Evolutionary conservation across 2,329 filamentous ascomycete genomes (phyloP), one percentile per base, ranked within the genome.

Genomic region (Ascochyta rabiei): DNA sequence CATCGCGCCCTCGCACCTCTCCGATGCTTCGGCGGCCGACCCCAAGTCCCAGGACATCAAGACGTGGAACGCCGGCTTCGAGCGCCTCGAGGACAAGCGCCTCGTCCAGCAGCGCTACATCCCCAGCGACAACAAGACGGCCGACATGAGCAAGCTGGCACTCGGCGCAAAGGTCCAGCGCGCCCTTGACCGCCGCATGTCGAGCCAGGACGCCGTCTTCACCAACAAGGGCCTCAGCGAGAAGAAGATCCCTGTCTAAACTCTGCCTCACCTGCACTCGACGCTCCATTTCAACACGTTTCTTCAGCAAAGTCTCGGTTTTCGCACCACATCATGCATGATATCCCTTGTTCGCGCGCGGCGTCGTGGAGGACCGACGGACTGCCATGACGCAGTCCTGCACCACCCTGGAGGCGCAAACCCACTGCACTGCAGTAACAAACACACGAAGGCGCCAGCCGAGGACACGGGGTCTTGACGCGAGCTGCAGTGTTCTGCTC

Each of bases 151-250:
- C 80, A 96, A 96, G 79, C 84, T 96, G 54, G 92, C 92, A 33
- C 84, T 96, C 47, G 90, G 92, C 42, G 92, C 92, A 57, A 96
- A 96, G 79, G 85, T 96, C 35, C 92, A 96, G 74, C 87, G 93
- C 57, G 92, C 93, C 19, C 85, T 97, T 50, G 89, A 89, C 64
- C 84, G 92, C 63, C 86, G 93, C 69, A 95, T 96, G 92, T 89
- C 85, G 24, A 80, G 89, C 64, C 93, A 97, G 76, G 93, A 97
- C 69, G 93, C 93, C 62, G 88, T 90, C 75, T 93, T 95, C 82
- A 86, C 89, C 61, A 84, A 79, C 26, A 78, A 78, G 58, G 56
- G 43, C 16, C 50, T 72, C 41, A 68, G 54, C 61, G 72, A 75
- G 64, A 75, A 75, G 69, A 74, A 73, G 51, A 57, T 75, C 19